These are phyloP conservation scores for Microcos paniculata DNA, from an alignment of 345 rosid species.

Conservation along the genomic window DNA sequence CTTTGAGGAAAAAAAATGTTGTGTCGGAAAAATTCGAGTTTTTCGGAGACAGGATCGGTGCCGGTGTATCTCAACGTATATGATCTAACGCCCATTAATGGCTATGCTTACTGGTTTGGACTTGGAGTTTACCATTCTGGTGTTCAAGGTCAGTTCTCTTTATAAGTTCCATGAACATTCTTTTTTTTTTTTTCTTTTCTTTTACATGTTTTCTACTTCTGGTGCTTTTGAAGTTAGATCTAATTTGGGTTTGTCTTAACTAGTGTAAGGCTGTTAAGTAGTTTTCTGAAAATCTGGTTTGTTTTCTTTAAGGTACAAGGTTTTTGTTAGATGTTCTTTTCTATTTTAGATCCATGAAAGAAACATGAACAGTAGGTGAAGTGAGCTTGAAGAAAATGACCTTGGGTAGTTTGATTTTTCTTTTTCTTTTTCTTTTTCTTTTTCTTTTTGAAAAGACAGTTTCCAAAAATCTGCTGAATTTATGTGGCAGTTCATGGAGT, in stretches of 20 bases:
- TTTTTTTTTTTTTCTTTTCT: neutral
- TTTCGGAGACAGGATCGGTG: constrained; percentile 65
- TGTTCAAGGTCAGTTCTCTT: constrained; percentile 71
- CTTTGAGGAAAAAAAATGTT: constrained; percentile 39
- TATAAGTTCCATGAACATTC: neutral
- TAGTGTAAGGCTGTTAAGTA: neutral
- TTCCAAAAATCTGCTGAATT: neutral
- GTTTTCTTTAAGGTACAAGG: neutral
- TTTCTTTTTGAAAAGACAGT: neutral
- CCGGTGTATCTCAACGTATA: constrained; percentile 93
- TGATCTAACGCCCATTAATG: constrained; percentile 93
- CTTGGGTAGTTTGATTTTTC: neutral
- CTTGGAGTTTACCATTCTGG: constrained; percentile 99
- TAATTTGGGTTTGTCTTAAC: neutral
- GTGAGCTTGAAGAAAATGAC: neutral
- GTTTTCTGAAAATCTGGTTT: neutral
- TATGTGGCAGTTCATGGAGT: constrained; percentile 70
- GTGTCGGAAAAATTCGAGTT: constrained; percentile 57
- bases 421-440: neutral
- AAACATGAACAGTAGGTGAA: neutral
- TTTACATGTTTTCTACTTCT: neutral
- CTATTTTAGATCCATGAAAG: constrained; percentile 6
- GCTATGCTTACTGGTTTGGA: constrained; percentile 96
- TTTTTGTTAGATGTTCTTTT: neutral
- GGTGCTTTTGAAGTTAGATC: constrained; percentile 14